These are phyloP conservation scores for Stipa capillata DNA, from an alignment of 176 grass and related monocot species.

Conservation along the genomic window DNA sequence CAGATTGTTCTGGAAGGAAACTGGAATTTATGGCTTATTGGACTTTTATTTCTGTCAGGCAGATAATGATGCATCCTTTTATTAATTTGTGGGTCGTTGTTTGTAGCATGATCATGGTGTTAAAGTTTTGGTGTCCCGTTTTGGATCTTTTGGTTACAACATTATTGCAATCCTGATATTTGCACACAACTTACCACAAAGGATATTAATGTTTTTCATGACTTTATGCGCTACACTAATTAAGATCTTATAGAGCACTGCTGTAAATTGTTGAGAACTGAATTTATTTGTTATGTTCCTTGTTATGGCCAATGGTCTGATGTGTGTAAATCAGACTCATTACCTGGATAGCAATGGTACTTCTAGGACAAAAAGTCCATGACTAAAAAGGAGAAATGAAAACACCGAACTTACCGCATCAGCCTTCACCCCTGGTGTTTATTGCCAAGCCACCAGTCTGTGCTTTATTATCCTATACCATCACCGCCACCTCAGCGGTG, in stretches of 20 bases:
- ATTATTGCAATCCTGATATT: neutral
- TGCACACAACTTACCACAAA: neutral
- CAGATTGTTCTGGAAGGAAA: no score
- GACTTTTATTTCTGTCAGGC: neutral
- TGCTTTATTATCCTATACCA: neutral
- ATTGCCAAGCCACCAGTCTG: no score
- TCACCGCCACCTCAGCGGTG: neutral
- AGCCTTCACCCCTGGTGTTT: neutral
- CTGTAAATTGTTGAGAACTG: neutral
- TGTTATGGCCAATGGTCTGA: neutral
- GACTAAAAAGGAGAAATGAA: neutral
- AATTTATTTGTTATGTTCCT: neutral
- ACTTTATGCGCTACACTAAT: neutral
- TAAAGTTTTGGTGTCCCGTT: neutral
- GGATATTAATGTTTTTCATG: neutral
- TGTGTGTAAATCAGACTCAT: neutral
- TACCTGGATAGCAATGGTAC: neutral
- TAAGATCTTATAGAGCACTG: neutral
- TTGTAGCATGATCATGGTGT: slow-evolving; percentile 7
- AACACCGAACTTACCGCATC: neutral
- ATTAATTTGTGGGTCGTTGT: neutral
- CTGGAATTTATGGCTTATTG: no score
- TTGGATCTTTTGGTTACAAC: neutral
- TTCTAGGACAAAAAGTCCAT: no score
- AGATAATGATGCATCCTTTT: neutral